phyloP scores from a whole-genome alignment of 495 filamentous ascomycete genomes.

The Aspergillus conjunctus region DNA sequence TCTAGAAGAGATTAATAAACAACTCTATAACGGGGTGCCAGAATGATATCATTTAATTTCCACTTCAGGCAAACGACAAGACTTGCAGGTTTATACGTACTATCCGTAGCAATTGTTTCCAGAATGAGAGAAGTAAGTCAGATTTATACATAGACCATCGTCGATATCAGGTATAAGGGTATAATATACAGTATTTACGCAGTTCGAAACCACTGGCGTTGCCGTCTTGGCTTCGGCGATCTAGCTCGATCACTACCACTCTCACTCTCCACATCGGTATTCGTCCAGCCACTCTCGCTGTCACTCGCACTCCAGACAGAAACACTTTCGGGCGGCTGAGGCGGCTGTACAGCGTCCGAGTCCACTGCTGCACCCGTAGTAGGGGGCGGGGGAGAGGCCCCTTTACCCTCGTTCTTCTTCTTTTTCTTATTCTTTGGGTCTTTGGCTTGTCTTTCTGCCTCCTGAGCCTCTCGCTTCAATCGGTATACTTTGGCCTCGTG shows the following conservation, averaged over 20 bases:
- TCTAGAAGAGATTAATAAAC: no score
- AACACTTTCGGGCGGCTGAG: conserved; percentile 10
- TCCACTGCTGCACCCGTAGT: neutral
- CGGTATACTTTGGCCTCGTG: conserved; percentile 19
- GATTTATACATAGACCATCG: no score
- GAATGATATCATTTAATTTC: no score
- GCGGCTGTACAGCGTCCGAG: neutral
- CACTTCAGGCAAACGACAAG: no score
- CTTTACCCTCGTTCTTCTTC: conserved; percentile 28
- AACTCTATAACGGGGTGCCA: no score
- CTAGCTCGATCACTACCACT: conserved; percentile 19
- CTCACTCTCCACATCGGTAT: conserved; percentile 36
- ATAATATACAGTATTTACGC: no score
- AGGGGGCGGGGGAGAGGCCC: neutral
- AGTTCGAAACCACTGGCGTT: no score
- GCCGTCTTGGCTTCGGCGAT: neutral
- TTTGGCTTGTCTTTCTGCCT: conserved; percentile 15
- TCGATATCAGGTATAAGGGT: no score
- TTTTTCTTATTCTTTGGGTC: conserved; percentile 25
- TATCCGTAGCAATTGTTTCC: no score
- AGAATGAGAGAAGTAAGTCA: no score
- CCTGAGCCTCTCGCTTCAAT: conserved; percentile 14
- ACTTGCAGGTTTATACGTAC: no score
- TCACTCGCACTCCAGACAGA: conserved; percentile 46
- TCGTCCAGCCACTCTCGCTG: conserved; percentile 48